Evolutionary conservation across 2,329 filamentous ascomycete species (phyloP), one percentile per base, ranked within the genome.

Genomic region (Alternaria novae-zelandiae): DNA sequence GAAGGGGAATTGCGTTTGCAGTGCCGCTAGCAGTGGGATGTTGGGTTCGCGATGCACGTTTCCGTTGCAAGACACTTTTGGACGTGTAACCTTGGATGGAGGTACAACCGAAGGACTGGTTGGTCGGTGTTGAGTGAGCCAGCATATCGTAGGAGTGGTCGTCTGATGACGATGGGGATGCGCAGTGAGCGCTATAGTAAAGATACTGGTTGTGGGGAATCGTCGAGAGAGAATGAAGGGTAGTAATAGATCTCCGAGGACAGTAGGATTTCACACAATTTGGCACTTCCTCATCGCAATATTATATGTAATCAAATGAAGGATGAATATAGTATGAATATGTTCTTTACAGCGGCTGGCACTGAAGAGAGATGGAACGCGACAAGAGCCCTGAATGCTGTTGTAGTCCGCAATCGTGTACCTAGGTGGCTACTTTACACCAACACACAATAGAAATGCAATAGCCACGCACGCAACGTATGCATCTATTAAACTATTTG

Each of bases 41-140:
- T 51, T 20, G 49, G 28, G 12, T 51, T 23, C 12, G 20, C 28
- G 49, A 51, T 36, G 49, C 49, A 51, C 3, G 28, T 51, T 32
- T 4, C 49, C 28, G 13, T 32, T 5, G 20, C 26, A 51, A 36
- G 17, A 32, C 49, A 36, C 28, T 21, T n/a, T 41, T 17, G 36
- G 15, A 17, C 11, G 36, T 41, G 36, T 17, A 41, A 41, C 36
- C 15, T 41, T 17, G 36, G n/a, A 41, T 41, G n/a, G 36, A 11
- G 15, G 36, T 17, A 41, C 36, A 41, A 17, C n/a, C n/a, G 0
- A 41, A 41, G 36, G n/a, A 41, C 9, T 17, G n/a, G n/a, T 41
- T 17, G 8, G 36, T 41, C n/a, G 5, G 36, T 41, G 8, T 0
- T 41, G n/a, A 11, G n/a, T 41, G n/a, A 41, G 32, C 36, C 0